A percentile compares a stretch with the other conserved stretches of the same genome.
phyloP scores from a whole-genome alignment of 2,329 filamentous ascomycete genomes.

The Stachybotrys echinatus region DNA sequence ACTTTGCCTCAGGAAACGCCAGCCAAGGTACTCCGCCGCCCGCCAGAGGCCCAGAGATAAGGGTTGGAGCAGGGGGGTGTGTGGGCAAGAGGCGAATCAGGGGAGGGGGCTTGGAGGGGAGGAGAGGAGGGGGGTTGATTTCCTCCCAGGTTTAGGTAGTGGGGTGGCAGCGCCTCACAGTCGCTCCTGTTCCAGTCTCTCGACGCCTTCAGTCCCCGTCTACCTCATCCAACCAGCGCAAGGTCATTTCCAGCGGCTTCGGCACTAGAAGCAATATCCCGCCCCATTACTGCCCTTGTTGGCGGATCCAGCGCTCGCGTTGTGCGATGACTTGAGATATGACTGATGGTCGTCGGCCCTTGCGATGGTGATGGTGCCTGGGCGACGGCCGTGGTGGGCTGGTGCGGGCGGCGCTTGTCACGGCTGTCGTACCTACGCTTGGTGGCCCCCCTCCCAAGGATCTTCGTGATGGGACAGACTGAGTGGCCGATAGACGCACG shows the following conservation, averaged over 20 bases:
- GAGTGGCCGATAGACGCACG: no score
- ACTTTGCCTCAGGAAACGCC: background rate
- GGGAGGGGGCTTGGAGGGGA: no score
- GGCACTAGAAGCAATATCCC: constrained; percentile 2
- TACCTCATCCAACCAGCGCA: no score
- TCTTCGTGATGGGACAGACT: background rate
- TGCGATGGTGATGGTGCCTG: no score
- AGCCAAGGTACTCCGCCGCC: background rate
- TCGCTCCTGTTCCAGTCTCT: background rate
- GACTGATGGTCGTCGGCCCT: constrained; percentile 1
- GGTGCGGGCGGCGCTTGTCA: background rate
- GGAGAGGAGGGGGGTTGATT: no score
- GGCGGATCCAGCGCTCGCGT: background rate
- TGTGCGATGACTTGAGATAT: constrained; percentile 6
- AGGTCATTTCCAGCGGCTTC: constrained; percentile 6
- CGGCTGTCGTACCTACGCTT: background rate
- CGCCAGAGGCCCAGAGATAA: background rate
- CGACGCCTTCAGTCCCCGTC: no score
- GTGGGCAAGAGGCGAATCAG: no score
- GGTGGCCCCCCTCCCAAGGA: background rate
- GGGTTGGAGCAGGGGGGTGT: background rate
- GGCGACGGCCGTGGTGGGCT: no score
- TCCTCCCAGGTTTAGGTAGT: background rate
- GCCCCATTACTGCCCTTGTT: background rate
- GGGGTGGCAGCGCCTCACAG: background rate